Evolutionary conservation across 441 rosid genomes (phyloP), one percentile per base, ranked within the genome.

Genomic region (Arabidopsis lyrata): DNA sequence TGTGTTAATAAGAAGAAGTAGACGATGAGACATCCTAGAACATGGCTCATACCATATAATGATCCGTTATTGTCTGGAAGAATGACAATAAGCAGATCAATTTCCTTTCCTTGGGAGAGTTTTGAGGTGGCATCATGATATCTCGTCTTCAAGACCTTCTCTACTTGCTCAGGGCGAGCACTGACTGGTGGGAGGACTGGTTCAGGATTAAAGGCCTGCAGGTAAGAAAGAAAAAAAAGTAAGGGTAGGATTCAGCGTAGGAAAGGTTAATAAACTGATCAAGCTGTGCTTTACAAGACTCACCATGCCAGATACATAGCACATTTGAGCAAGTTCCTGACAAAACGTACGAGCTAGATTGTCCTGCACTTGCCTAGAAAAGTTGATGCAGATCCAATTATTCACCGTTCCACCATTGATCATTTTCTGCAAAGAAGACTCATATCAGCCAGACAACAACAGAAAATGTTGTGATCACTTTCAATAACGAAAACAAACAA

Each of bases 31-130:
- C 12, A 0, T 32, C 6, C 24, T 20, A 34, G 31, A 13, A 14
- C 27, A 66, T 5, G 48, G 31, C 6, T 10, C 77, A 48, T 90
- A 91, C 97, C 97, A 70, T 94, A 94, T 61, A 94, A 88, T 45
- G 98, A 90, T 39, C 98, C 98, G 69, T 94, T 94, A 48, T 88
- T 91, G 83, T 92, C 99, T 0, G 97, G 99, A 10, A 94, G 89
- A 77, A 94, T 88, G 52, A 92, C 99, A 56, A 94, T 87, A 24
- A 94, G 94, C 9, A 94, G 86, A 80, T 94, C 99, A 67, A 94
- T 89, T 75, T 92, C 99, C 78, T 83, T 94, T n/a, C 91, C 85
- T 16, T 76, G 76, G 8, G 90, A 58, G 13, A 92, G 82, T 68
- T 80, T 90, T 49, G 87, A 78, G 76, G 84, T 85, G 55, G 99